These are phyloP conservation scores for Fusarium sp. DNA, from an alignment of 2,329 filamentous ascomycete genomes.

Conservation along the genomic window DNA sequence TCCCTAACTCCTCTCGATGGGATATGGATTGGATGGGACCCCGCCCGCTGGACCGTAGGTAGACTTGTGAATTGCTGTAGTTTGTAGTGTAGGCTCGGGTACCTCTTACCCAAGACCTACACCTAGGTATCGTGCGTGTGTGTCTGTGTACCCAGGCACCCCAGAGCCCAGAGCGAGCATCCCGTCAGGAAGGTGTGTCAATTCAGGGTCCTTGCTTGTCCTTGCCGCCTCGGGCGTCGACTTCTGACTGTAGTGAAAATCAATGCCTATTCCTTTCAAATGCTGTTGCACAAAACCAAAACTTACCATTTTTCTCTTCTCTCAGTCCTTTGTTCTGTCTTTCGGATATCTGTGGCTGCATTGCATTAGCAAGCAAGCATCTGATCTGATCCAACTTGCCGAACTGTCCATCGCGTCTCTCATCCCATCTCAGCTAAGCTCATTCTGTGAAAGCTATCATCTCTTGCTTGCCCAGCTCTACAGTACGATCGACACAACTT, in stretches of 20 bases:
- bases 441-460: background rate
- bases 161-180: slow-evolving; percentile 3
- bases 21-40: slow-evolving; percentile 7
- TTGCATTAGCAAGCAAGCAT: slow-evolving; percentile 1
- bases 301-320: slow-evolving; percentile 7
- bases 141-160: background rate
- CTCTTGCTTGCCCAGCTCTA: background rate
- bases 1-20: background rate
- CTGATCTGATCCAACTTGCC: slow-evolving; percentile 3
- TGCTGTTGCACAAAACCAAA: slow-evolving; percentile 27
- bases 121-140: background rate
- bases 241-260: slow-evolving; percentile 26
- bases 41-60: slow-evolving; percentile 26
- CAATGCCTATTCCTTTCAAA: slow-evolving; percentile 34
- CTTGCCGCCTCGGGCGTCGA: slow-evolving; percentile 8
- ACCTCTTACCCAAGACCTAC: slow-evolving; percentile 11
- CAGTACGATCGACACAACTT: background rate
- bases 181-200: slow-evolving; percentile 37
- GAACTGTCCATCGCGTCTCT: slow-evolving; percentile 12
- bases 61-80: background rate
- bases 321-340: background rate
- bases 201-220: slow-evolving; percentile 41
- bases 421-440: slow-evolving; percentile 18
- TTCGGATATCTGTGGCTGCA: background rate
- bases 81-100: background rate